Conservation (phyloP, 2,329 filamentous ascomycete species). For the Pseudocercospora crystallina region DNA sequence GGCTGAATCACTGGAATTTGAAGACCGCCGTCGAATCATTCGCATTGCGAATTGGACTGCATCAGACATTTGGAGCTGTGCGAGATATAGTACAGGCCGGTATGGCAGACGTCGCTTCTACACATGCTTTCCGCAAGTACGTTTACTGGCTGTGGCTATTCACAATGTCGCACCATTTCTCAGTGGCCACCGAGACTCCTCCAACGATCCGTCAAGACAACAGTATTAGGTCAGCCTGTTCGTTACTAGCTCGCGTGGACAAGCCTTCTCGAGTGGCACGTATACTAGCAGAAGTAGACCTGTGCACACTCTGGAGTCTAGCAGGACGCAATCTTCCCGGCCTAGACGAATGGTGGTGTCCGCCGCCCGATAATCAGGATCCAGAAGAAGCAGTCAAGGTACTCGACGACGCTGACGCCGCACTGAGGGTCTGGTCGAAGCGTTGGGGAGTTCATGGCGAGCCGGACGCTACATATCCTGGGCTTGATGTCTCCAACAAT, state of each 20-base stretch:
- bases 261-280: slow-evolving; percentile 6
- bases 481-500: slow-evolving; percentile 2
- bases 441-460: slow-evolving; percentile 10
- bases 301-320: slow-evolving; percentile 9
- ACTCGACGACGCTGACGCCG: slow-evolving; percentile 9
- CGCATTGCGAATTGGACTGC: slow-evolving; percentile 3
- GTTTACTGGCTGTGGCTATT: slow-evolving; percentile 12
- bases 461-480: slow-evolving; percentile 7
- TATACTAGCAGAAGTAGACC: slow-evolving; percentile 9
- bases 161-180: slow-evolving; percentile 4
- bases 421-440: slow-evolving; percentile 8
- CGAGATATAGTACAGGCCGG: background rate
- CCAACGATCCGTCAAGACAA: slow-evolving; percentile 7
- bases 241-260: background rate
- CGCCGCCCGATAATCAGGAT: background rate
- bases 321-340: slow-evolving; percentile 1
- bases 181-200: slow-evolving; percentile 5
- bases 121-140: slow-evolving; percentile 1
- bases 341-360: slow-evolving; percentile 6
- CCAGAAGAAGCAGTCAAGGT: slow-evolving; percentile 1
- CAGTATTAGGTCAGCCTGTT: slow-evolving; percentile 6
- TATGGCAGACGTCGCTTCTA: background rate
- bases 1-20: slow-evolving; percentile 6
- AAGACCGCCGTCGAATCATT: slow-evolving; percentile 7
- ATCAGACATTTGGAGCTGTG: slow-evolving; percentile 1